A percentile compares a stretch with the other conserved stretches of the same genome.
Evolutionary conservation across 305 asterid genomes (phyloP).

Genomic region (Solanum chacoense): DNA sequence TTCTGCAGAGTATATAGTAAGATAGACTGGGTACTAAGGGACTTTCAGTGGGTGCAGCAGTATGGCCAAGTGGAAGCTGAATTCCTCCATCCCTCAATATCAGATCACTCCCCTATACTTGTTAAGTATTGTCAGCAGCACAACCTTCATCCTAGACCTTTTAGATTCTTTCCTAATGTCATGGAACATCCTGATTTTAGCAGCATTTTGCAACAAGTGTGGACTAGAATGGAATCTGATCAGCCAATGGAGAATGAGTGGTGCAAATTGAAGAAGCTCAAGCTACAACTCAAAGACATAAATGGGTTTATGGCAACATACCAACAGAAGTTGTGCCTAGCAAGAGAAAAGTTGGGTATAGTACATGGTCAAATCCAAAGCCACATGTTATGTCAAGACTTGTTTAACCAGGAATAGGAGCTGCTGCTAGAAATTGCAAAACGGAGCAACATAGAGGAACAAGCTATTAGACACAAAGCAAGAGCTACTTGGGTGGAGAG

Average conservation of each 20-base stretch:
- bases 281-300: background rate
- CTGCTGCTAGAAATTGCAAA: background rate
- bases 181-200: background rate
- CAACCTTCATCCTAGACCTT: background rate
- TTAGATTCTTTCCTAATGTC: background rate
- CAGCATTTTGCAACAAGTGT: background rate
- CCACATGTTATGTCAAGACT: background rate
- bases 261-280: background rate
- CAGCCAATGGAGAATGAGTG: background rate
- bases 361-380: background rate
- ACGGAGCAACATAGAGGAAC: background rate
- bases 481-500: background rate
- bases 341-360: background rate
- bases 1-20: background rate
- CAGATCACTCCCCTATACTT: background rate
- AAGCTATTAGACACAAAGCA: background rate
- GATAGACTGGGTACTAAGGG: background rate
- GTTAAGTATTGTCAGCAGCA: background rate
- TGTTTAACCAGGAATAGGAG: background rate
- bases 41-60: background rate
- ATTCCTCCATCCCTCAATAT: background rate
- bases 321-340: background rate
- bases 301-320: background rate
- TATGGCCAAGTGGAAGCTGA: background rate
- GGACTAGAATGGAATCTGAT: background rate